Percentiles rank a stretch among this genome's conserved stretches.
Evolutionary conservation across 306 rosid species (phyloP).

Genomic region (Quercus cerris): DNA sequence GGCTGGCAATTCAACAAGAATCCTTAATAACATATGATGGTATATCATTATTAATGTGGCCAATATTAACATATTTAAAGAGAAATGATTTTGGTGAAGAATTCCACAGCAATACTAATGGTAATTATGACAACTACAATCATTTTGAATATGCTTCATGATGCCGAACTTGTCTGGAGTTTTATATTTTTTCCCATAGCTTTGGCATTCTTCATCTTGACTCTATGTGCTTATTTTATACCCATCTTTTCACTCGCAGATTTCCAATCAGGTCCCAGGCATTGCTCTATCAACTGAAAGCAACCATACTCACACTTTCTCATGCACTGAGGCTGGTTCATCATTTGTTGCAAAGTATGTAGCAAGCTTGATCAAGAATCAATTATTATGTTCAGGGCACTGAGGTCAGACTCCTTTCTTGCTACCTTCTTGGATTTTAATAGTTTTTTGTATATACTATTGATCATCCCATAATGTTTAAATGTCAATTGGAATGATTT

Average conservation of each 20-base stretch:
- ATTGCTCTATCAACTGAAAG: constrained; percentile 48
- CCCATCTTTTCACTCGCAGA: constrained; percentile 42
- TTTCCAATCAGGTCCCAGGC: constrained; percentile 69
- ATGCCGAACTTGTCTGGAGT: neutral
- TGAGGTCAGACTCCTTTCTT: constrained; percentile 28
- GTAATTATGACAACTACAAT: neutral
- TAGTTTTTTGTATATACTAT: neutral
- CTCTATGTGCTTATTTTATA: constrained; percentile 7
- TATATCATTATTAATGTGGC: neutral
- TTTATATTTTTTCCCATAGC: neutral
- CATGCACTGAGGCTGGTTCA: constrained; percentile 80
- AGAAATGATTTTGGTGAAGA: neutral
- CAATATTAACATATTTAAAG: neutral
- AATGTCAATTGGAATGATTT: neutral
- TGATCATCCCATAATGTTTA: neutral
- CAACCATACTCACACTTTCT: constrained; percentile 68
- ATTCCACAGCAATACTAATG: neutral
- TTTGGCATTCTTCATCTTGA: constrained; percentile 15
- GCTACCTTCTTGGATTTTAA: neutral
- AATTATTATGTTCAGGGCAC: constrained; percentile 21
- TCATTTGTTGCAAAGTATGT: constrained; percentile 80
- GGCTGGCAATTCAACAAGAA: neutral
- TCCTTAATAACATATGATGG: neutral
- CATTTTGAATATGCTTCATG: constrained; percentile 9
- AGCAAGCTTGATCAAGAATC: constrained; percentile 61